Evolutionary conservation across 345 rosid species (phyloP).

Genomic region (Psidium friedrichsthalianum): DNA sequence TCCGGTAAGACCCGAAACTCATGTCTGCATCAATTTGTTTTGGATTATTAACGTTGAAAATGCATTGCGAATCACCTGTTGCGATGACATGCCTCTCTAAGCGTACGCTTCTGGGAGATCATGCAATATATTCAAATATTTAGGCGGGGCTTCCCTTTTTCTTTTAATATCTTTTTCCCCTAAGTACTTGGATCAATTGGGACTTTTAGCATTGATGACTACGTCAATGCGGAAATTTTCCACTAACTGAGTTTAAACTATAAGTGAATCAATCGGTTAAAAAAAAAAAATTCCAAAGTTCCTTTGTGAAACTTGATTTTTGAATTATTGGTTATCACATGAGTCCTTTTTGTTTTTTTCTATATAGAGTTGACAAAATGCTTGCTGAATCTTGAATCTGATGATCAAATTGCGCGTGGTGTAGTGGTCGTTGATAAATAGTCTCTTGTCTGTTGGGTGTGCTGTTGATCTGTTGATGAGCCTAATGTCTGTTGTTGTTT

Average conservation of each 20-base stretch:
- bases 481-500: slow-evolving; percentile 29
- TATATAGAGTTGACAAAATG: not conserved
- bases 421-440: not conserved
- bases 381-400: not conserved
- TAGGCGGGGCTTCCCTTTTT: not conserved
- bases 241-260: not conserved
- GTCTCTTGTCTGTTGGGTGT: not conserved
- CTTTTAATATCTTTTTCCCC: not conserved
- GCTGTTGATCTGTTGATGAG: slow-evolving; percentile 8
- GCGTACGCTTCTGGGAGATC: not conserved
- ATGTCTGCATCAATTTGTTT: not conserved
- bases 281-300: not conserved
- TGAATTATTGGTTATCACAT: not conserved
- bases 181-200: not conserved
- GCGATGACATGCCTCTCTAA: not conserved
- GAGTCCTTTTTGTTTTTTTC: not conserved
- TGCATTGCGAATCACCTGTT: not conserved
- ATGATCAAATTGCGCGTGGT: not conserved
- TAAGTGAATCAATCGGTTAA: not conserved
- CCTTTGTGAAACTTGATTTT: not conserved
- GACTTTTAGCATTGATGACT: not conserved
- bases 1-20: not conserved
- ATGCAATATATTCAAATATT: not conserved
- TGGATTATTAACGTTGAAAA: not conserved
- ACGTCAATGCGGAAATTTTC: not conserved